Percentiles rank a stretch among this genome's conserved stretches.
These are phyloP conservation scores for Citrus hindsii DNA, from an alignment of 345 rosid species.

Conservation along the genomic window DNA sequence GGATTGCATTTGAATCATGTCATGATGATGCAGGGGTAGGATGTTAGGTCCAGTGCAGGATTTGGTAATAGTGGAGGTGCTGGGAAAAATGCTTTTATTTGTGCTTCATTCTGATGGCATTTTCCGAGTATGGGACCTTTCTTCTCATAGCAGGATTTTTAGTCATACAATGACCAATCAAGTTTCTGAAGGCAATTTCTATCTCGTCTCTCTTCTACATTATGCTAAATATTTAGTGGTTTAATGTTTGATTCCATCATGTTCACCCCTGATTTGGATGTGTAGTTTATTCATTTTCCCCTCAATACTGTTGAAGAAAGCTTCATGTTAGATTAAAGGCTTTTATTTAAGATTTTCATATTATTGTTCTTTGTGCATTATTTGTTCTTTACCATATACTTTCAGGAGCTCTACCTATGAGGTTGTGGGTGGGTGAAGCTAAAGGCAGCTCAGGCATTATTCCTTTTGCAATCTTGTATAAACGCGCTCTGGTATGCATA, in stretches of 20 bases:
- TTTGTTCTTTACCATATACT: constrained; percentile 13
- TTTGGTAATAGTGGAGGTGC: constrained; percentile 47
- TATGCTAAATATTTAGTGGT: background rate
- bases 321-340: background rate
- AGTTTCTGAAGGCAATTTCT: constrained; percentile 56
- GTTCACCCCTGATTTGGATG: background rate
- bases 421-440: constrained; percentile 73
- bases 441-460: constrained; percentile 36
- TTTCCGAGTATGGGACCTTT: constrained; percentile 75
- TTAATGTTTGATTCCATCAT: background rate
- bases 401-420: constrained; percentile 52
- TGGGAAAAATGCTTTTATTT: constrained; percentile 43
- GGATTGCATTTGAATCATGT: background rate
- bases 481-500: constrained; percentile 43
- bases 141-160: constrained; percentile 44
- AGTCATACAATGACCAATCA: constrained; percentile 47
- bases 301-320: background rate
- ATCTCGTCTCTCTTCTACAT: background rate
- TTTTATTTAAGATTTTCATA: background rate
- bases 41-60: constrained; percentile 60
- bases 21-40: constrained; percentile 74
- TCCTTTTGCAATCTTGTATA: constrained; percentile 68
- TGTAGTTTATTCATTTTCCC: background rate
- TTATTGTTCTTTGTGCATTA: background rate
- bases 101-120: constrained; percentile 73